Percentiles rank a stretch among this genome's conserved stretches.
These are phyloP conservation scores for Pythium myriotylum DNA, from an alignment of 352 stramenopile genomes.

Conservation along the genomic window DNA sequence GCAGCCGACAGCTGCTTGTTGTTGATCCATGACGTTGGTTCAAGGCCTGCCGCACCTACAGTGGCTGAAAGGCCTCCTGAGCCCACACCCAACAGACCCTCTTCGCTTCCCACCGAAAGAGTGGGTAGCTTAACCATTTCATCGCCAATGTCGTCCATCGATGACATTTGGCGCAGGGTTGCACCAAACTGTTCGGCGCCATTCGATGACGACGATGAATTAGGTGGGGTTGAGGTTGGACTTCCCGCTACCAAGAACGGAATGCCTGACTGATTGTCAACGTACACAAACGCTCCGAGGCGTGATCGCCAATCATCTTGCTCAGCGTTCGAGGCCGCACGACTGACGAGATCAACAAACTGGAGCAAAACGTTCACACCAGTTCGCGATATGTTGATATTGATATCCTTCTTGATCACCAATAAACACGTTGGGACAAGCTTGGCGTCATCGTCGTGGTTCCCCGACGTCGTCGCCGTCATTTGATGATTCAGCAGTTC, in stretches of 20 bases:
- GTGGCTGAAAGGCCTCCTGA: conserved; percentile 30
- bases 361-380: conserved; percentile 84
- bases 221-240: conserved; percentile 14
- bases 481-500: conserved; percentile 49
- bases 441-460: conserved; percentile 55
- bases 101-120: conserved; percentile 32
- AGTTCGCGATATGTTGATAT: conserved; percentile 82
- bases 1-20: conserved; percentile 70
- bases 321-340: conserved; percentile 41
- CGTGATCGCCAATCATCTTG: conserved; percentile 41
- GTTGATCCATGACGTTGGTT: conserved; percentile 23
- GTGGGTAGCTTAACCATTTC: conserved; percentile 32
- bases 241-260: conserved; percentile 65
- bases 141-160: conserved; percentile 24
- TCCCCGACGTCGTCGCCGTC: conserved; percentile 4
- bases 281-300: conserved; percentile 83
- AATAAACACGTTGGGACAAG: conserved; percentile 70
- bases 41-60: conserved; percentile 1
- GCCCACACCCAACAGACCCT: conserved; percentile 33
- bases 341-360: conserved; percentile 76
- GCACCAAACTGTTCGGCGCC: conserved; percentile 3
- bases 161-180: conserved; percentile 13
- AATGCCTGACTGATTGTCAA: conserved; percentile 87
- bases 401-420: conserved; percentile 80
- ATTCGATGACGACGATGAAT: conserved; percentile 13